Evolutionary conservation across 768 basidiomycete genomes (phyloP), one percentile per base, ranked within the genome.

Genomic region (Mrakia hoshinonis): DNA sequence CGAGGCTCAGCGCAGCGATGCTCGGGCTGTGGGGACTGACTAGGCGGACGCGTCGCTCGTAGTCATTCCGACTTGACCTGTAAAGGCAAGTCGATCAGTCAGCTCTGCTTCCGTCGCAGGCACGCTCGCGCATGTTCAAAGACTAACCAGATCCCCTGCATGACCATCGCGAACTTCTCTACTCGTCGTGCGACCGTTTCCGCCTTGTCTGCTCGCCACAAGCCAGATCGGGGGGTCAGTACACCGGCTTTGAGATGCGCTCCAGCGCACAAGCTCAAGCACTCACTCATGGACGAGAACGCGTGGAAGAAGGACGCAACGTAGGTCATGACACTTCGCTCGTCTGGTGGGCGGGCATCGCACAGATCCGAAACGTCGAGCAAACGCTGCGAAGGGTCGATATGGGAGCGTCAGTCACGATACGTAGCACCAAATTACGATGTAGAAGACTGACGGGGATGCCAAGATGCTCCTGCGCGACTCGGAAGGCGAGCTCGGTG

Each of bases 291-390:
- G 0, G 91, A 88, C 0, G 93, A 95, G 79, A 99, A 99, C 0
- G 95, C 94, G 78, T 98, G 96, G 83, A 99, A 99, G 81, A 85
- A 98, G 76, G 91, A 91, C 43, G 96, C 96, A 58, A 99, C 73
- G 62, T 73, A 73, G n/a, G 72, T 73, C 72, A 73, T 73, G 29
- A 73, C 67, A 79, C 90, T 92, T 47, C 92, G 87, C 80, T 99
- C 96, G 79, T 99, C 96, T 0, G 95, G 95, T 60, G 84, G 85
- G n/a, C 82, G 82, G 0, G 87, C 85, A 77, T 93, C 92, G 75
- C 92, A 94, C 38, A 99, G 80, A 82, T 99, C 96, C 68, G 92
- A 89, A 0, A 98, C 95, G 83, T 99, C 96, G 24, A 99, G 85
- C 4, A 99, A 82, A 88, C 90, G 91, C 92, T 96, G 63, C 43